phyloP scores from a whole-genome alignment of 768 basidiomycete species.

The Tylopilus sp. region DNA sequence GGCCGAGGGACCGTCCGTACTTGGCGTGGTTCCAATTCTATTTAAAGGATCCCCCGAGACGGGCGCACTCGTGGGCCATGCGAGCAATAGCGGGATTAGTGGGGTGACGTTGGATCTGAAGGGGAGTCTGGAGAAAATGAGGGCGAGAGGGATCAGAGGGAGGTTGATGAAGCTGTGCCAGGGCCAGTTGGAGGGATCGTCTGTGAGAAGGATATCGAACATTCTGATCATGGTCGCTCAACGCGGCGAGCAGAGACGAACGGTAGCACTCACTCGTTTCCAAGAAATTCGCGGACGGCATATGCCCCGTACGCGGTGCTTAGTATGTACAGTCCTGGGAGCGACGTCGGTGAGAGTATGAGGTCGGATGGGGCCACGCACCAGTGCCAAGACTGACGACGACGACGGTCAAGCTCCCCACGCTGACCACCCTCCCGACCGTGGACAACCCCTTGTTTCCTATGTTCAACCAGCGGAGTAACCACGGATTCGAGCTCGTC shows the following conservation, averaged over 20 bases:
- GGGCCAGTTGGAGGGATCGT: constrained; percentile 72
- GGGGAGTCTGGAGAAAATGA: constrained; percentile 60
- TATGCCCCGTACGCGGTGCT: constrained; percentile 70
- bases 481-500: constrained; percentile 56
- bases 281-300: constrained; percentile 67
- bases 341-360: constrained; percentile 7
- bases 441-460: constrained; percentile 50
- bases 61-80: constrained; percentile 31
- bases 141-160: constrained; percentile 64
- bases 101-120: constrained; percentile 27
- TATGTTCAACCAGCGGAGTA: constrained; percentile 48
- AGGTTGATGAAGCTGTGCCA: constrained; percentile 75
- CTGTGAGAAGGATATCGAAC: constrained; percentile 60
- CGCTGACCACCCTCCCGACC: constrained; percentile 50
- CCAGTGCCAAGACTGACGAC: constrained; percentile 59
- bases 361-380: constrained; percentile 31
- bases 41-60: constrained; percentile 8
- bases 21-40: background rate
- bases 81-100: constrained; percentile 21
- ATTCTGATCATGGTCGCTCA: constrained; percentile 37
- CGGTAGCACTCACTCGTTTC: constrained; percentile 49
- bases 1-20: background rate
- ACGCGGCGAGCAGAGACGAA: background rate
- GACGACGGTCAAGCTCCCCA: constrained; percentile 47
- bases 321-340: constrained; percentile 43